These are phyloP conservation scores for Uromyces viciae-fabae DNA, from an alignment of 1,284 basidiomycete species.

Conservation along the genomic window DNA sequence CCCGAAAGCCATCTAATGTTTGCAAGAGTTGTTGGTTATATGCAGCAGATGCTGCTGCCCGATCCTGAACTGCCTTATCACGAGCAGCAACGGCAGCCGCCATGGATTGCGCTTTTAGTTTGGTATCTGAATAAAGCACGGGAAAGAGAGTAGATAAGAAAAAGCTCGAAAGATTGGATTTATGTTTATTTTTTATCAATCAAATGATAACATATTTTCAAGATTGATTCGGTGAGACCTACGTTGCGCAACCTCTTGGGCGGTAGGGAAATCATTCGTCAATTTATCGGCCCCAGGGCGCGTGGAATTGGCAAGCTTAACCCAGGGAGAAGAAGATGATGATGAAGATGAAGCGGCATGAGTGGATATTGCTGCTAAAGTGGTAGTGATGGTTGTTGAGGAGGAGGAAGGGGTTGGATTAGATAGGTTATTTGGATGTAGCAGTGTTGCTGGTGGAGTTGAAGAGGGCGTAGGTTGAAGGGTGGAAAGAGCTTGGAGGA, in stretches of 20 bases:
- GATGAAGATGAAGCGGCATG: neutral
- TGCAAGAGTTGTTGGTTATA: conserved; percentile 53
- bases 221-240: neutral
- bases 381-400: neutral
- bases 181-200: no score
- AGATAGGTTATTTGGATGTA: neutral
- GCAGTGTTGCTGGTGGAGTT: no score
- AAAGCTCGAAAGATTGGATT: no score
- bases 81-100: conserved; percentile 44
- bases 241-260: conserved; percentile 44
- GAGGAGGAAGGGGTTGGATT: neutral
- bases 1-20: conserved; percentile 75
- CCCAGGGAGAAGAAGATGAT: conserved; percentile 27
- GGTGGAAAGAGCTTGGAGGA: conserved; percentile 16
- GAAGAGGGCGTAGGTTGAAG: conserved; percentile 2
- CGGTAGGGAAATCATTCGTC: conserved; percentile 39
- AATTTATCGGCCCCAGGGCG: conserved; percentile 11
- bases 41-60: conserved; percentile 49
- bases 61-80: conserved; percentile 49
- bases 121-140: conserved; percentile 19
- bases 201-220: no score
- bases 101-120: conserved; percentile 43
- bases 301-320: conserved; percentile 23
- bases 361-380: neutral
- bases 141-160: neutral